Evolutionary conservation across 140 eudicot species (phyloP).

Genomic region (Stevia rebaudiana): DNA sequence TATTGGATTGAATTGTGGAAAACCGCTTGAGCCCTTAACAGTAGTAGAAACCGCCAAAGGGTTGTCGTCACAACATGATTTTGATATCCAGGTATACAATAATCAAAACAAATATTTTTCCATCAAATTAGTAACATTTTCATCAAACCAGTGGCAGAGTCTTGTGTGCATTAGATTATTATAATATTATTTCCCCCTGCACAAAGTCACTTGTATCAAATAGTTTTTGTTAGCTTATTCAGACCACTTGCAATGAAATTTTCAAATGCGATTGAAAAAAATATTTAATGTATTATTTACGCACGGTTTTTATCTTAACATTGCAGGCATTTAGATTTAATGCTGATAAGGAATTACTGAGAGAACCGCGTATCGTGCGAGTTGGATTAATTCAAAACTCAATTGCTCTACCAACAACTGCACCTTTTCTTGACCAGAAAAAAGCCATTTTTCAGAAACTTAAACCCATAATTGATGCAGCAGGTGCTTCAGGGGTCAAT

Average conservation of each 20-base stretch:
- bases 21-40: conserved; percentile 41
- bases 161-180: neutral
- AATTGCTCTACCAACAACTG: conserved; percentile 71
- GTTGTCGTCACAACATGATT: conserved; percentile 66
- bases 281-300: neutral
- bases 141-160: neutral
- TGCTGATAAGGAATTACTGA: conserved; percentile 71
- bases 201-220: neutral
- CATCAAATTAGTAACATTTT: neutral
- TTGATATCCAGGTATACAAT: conserved; percentile 75
- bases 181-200: neutral
- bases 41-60: conserved; percentile 46
- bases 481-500: conserved; percentile 93
- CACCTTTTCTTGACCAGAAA: conserved; percentile 62
- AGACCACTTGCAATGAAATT: neutral
- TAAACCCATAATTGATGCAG: conserved; percentile 85
- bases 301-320: conserved; percentile 4
- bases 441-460: conserved; percentile 71
- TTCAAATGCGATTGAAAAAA: neutral
- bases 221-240: neutral
- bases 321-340: conserved; percentile 66
- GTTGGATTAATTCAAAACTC: conserved; percentile 92
- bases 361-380: conserved; percentile 85
- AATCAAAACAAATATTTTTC: neutral
- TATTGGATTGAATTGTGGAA: conserved; percentile 84